Evolutionary conservation across 306 rosid genomes (phyloP).

Genomic region (Trifolium repens): DNA sequence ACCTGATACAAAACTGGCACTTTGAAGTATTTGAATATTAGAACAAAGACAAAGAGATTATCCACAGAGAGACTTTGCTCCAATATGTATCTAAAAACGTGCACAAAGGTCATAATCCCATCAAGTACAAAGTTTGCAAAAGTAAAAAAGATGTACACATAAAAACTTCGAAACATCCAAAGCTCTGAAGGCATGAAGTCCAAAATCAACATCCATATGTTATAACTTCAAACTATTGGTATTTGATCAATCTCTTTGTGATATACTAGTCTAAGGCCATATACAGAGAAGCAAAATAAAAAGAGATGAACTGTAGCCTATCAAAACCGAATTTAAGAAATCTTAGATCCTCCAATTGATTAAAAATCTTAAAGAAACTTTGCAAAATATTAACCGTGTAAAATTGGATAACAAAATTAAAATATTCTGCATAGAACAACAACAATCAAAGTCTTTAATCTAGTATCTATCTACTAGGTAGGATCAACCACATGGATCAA

Average conservation of each 20-base stretch:
- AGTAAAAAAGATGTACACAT: conserved; percentile 12
- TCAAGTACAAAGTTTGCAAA: conserved; percentile 29
- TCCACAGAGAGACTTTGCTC: conserved; percentile 99
- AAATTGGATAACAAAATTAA: conserved; percentile 32
- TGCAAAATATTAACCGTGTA: conserved; percentile 10
- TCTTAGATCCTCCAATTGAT: conserved; percentile 9
- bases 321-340: conserved; percentile 6
- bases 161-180: neutral
- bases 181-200: conserved; percentile 19
- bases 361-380: conserved; percentile 10
- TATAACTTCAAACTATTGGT: conserved; percentile 16
- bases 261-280: conserved; percentile 30
- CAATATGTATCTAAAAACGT: conserved; percentile 69
- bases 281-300: neutral
- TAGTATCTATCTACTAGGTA: neutral
- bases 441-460: neutral
- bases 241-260: conserved; percentile 33
- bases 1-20: conserved; percentile 90
- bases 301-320: neutral
- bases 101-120: conserved; percentile 29
- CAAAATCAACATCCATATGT: conserved; percentile 18
- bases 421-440: conserved; percentile 42
- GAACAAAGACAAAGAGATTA: conserved; percentile 90
- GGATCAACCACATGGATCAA: neutral
- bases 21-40: conserved; percentile 87